Base-by-base conservation (phyloP, 257 asterid genomes). In the Fraxinus americana region DNA sequence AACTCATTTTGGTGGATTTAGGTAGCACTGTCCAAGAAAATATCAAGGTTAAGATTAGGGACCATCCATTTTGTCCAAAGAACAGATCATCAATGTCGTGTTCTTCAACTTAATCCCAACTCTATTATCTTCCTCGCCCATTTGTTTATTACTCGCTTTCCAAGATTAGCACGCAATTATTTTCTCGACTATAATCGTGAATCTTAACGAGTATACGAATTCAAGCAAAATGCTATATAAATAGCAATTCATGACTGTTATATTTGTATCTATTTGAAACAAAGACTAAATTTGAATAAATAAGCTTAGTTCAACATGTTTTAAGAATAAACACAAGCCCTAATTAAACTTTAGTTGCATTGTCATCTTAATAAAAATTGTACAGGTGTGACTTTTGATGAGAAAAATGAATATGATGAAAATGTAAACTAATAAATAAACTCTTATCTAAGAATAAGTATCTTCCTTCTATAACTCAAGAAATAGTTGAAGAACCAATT, bases 1-100 rank as follows among this genome's bases (percentile, higher is more conserved):
- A 59, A 6, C 67, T 59, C 32, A 9, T 21, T 63, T 59, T 63
- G 14, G 17, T 52, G 63, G 63, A 52, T 16, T 19, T 3, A 52
- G n/a, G 63, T 16, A 52, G 63, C 10, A 67, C 41, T 12, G 16
- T 3, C 61, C 57, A 77, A 35, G 25, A 72, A 78, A 79, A 41
- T 72, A 72, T 45, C 68, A 32, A 65, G 14, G 21, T 50, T 57
- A 30, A 65, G 73, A 4, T 25, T 73, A 65, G 73, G 82, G 74
- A 79, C 82, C 82, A 79, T 79, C 78, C 74, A 23, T 79, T 65
- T 39, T 75, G 73, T 75, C 79, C 63, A 30, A 65, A 16, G 29
- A 65, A 57, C 21, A 63, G 16, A 23, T 61, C 12, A 38, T 48
- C 65, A 19, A 9, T 79, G 78, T 79, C 82, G 30, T 78, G 69